Base-by-base conservation (phyloP, 257 asterid genomes). In the Solanum rostratum region DNA sequence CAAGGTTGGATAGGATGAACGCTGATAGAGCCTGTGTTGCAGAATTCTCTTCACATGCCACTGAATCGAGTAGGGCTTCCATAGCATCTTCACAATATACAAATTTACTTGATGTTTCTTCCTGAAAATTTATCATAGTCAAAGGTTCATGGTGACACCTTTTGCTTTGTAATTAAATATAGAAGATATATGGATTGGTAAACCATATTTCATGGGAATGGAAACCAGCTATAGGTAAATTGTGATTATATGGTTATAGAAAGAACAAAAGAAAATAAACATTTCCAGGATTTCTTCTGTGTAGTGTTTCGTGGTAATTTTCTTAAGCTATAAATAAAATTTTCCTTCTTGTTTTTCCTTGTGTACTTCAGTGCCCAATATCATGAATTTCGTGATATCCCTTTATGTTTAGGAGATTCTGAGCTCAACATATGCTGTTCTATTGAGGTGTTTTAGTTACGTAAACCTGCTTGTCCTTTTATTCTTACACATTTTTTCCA, bases 1-100 rank as follows among this genome's bases (percentile, higher is more conserved):
- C 98, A 43, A 94, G 90, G 87, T 92, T 94, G 54, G 99, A 89
- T 60, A 96, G 84, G 71, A 94, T 90, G 89, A 87, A 91, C 3
- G 97, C 93, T 41, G 98, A 92, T 76, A 92, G 82, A 53, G 92
- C 87, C 85, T 92, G 96, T 43, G 86, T 80, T 22, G 86, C 70
- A 4, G 89, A 85, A 37, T 87, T 88, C 33, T 91, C 94, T 84
- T 94, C 97, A 82, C 88, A 83, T 57, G 87, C 79, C 78, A 93
- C 86, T 39, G 96, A 87, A 70, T 90, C 91, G 10, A 96, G 87
- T 27, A 96, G 87, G 69, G 85, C 93, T 83, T 87, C 90, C 57
- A 89, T 83, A n/a, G 95, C 97, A 87, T 90, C 94, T 91, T 94
- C 97, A 76, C 85, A 85, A 83, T 91, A 87, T 69, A 86, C 85